Evolutionary conservation across 305 asterid species (phyloP).

Genomic region (Ruellia speciosa): DNA sequence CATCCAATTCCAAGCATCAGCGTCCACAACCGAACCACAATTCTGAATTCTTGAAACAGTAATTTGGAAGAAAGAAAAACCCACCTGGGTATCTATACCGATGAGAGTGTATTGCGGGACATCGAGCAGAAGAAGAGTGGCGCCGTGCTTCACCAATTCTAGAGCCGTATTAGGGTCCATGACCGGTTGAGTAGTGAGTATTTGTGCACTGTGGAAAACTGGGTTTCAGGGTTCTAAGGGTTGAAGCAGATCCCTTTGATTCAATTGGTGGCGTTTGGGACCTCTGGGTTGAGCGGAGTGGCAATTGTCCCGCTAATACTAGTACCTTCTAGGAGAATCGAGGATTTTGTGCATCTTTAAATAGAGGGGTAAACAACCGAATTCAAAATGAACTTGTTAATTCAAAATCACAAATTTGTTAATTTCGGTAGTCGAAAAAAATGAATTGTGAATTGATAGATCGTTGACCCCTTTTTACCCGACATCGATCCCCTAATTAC

Average conservation of each 20-base stretch:
- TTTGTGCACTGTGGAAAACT: not conserved
- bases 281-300: too few species aligned
- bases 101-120: conserved; percentile 77
- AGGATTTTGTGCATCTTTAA: too few species aligned
- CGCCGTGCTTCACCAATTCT: conserved; percentile 60
- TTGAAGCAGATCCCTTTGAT: not conserved
- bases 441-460: too few species aligned
- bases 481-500: too few species aligned
- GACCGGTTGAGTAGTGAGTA: not conserved
- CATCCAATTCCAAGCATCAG: conserved; percentile 2
- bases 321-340: too few species aligned
- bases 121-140: conserved; percentile 63
- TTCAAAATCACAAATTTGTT: too few species aligned
- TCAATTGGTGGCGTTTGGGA: too few species aligned
- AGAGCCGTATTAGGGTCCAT: conserved; percentile 67
- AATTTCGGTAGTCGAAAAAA: too few species aligned
- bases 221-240: not conserved
- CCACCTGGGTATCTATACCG: conserved; percentile 79
- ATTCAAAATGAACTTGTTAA: too few species aligned
- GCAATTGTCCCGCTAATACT: too few species aligned
- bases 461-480: too few species aligned
- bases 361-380: too few species aligned
- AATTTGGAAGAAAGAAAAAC: not conserved
- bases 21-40: not conserved
- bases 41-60: not conserved